Evolutionary conservation across 2,329 filamentous ascomycete species (phyloP).

Genomic region (Penicillium sumatraense): DNA sequence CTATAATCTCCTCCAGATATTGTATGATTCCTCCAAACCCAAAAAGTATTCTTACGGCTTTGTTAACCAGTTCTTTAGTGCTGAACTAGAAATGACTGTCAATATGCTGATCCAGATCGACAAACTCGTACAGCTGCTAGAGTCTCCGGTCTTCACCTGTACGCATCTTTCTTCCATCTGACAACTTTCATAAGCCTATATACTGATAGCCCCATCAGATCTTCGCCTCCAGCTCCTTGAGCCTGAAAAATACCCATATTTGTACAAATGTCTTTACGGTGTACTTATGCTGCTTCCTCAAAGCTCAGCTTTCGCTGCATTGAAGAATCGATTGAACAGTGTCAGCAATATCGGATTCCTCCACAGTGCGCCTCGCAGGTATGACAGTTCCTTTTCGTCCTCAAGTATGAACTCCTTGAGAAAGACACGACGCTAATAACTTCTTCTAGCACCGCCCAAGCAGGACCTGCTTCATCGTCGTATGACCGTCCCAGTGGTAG

Average conservation of each 20-base stretch:
- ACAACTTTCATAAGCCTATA: background rate
- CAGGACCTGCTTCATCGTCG: conserved; percentile 49
- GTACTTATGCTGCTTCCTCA: conserved; percentile 98
- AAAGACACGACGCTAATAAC: conserved; percentile 9
- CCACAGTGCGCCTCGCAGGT: conserved; percentile 80
- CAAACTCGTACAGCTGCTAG: conserved; percentile 93
- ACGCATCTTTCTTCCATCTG: conserved; percentile 35
- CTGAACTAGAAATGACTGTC: conserved; percentile 97
- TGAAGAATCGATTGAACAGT: conserved; percentile 95
- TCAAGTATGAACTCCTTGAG: conserved; percentile 24
- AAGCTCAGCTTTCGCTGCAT: conserved; percentile 91
- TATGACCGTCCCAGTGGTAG: conserved; percentile 69
- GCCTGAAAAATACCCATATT: conserved; percentile 89
- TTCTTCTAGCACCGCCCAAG: conserved; percentile 18
- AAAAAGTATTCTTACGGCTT: background rate
- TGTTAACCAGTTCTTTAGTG: conserved; percentile 59
- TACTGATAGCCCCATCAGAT: conserved; percentile 58
- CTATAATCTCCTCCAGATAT: conserved; percentile 93
- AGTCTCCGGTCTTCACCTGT: conserved; percentile 98
- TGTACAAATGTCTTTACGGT: conserved; percentile 98
- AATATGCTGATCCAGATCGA: conserved; percentile 99
- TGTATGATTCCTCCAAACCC: conserved; percentile 61
- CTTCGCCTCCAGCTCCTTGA: conserved; percentile 92
- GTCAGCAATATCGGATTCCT: conserved; percentile 96
- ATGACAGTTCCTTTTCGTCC: conserved; percentile 47